These are phyloP conservation scores for Lipomyces yamanashiensis DNA, from an alignment of 805 yeast species.

Conservation along the genomic window DNA sequence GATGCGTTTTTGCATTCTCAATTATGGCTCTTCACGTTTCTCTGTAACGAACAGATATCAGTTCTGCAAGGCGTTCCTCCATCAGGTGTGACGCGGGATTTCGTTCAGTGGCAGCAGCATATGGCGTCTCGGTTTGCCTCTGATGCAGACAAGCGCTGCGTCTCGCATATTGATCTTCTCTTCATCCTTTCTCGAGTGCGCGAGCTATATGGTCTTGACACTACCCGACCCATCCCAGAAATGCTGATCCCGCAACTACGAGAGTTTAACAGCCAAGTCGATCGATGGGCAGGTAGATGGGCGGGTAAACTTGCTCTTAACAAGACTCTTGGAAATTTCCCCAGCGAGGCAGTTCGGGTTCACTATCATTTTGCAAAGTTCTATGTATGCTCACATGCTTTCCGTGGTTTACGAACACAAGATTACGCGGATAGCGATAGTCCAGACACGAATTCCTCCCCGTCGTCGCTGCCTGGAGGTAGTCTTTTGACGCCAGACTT, in stretches of 20 bases:
- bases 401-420: slow-evolving; percentile 23
- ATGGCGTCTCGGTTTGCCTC: slow-evolving; percentile 18
- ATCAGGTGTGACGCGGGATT: slow-evolving; percentile 20
- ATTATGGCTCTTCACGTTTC: slow-evolving; percentile 25
- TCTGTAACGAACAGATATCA: slow-evolving; percentile 29
- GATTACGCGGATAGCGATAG: slow-evolving; percentile 6
- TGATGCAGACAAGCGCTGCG: slow-evolving; percentile 21
- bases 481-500: slow-evolving; percentile 17
- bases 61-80: slow-evolving; percentile 31
- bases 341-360: slow-evolving; percentile 29
- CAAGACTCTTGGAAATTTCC: slow-evolving; percentile 20
- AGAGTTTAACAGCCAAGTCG: slow-evolving; percentile 24
- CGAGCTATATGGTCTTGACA: slow-evolving; percentile 27
- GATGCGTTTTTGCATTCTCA: slow-evolving; percentile 23
- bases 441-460: not conserved
- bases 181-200: slow-evolving; percentile 22
- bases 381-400: slow-evolving; percentile 30
- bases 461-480: slow-evolving; percentile 8
- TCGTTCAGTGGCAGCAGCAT: slow-evolving; percentile 24
- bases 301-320: slow-evolving; percentile 20
- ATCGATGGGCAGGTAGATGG: slow-evolving; percentile 29
- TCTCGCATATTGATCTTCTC: slow-evolving; percentile 28
- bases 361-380: slow-evolving; percentile 29
- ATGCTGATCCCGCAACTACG: slow-evolving; percentile 23
- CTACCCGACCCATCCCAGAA: slow-evolving; percentile 17